A percentile compares a stretch with the other conserved stretches of the same genome.
phyloP scores from a whole-genome alignment of 2,329 filamentous ascomycete genomes.

The Capronia coronata region DNA sequence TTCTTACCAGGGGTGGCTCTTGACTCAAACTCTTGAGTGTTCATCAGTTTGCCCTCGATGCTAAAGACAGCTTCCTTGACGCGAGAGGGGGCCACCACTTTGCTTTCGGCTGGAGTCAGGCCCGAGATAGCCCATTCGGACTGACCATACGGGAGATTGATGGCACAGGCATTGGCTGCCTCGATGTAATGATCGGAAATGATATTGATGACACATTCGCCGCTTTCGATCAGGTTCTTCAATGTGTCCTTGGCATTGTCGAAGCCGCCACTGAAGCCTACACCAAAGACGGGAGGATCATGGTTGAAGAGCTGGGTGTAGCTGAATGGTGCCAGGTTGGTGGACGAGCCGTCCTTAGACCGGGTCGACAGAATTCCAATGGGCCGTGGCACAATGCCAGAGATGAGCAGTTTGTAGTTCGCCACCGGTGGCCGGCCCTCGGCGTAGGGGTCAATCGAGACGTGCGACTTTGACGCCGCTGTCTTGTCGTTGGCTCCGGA shows the following conservation, averaged over 20 bases:
- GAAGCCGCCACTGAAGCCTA: slow-evolving; percentile 54
- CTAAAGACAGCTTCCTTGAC: slow-evolving; percentile 78
- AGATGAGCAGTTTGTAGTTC: slow-evolving; percentile 93
- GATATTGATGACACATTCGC: slow-evolving; percentile 80
- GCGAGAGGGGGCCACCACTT: slow-evolving; percentile 61
- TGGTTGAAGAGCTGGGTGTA: slow-evolving; percentile 80
- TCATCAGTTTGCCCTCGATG: slow-evolving; percentile 72
- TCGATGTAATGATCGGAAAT: slow-evolving; percentile 79
- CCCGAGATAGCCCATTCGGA: slow-evolving; percentile 77
- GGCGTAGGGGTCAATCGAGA: slow-evolving; percentile 75
- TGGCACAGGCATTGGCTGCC: slow-evolving; percentile 73
- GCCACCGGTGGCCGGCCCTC: slow-evolving; percentile 58
- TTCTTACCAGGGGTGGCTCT: slow-evolving; percentile 63
- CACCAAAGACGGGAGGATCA: slow-evolving; percentile 76
- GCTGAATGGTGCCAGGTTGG: slow-evolving; percentile 80
- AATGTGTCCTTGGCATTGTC: slow-evolving; percentile 70
- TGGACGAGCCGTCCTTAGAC: slow-evolving; percentile 54
- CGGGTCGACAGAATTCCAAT: slow-evolving; percentile 60
- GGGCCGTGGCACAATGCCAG: slow-evolving; percentile 72
- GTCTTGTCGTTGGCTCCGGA: slow-evolving; percentile 39
- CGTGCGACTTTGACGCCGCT: slow-evolving; percentile 51
- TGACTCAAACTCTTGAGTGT: slow-evolving; percentile 70
- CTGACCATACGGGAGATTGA: slow-evolving; percentile 69
- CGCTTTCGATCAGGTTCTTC: slow-evolving; percentile 62
- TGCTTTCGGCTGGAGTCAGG: slow-evolving; percentile 61